These are phyloP conservation scores for Puccinia novopanici DNA, from an alignment of 1,284 basidiomycete species.

Conservation along the genomic window DNA sequence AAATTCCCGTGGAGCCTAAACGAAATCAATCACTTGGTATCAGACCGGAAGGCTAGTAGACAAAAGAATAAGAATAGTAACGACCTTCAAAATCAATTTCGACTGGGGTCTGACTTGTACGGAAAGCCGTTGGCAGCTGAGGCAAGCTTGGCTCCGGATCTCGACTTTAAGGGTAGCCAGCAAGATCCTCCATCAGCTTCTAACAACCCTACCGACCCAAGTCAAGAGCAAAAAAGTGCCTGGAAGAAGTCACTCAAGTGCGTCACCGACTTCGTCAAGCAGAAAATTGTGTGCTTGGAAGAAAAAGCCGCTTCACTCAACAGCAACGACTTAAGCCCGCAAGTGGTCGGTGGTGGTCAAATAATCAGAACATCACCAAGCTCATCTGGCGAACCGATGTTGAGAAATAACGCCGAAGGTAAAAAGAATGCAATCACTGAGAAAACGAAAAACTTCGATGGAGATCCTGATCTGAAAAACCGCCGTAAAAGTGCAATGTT, in stretches of 20 bases:
- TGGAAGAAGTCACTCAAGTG: conserved; percentile 14
- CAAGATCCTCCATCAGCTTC: background rate
- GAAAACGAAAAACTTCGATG: background rate
- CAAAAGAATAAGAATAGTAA: background rate
- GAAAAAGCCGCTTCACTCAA: conserved; percentile 19
- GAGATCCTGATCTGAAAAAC: background rate
- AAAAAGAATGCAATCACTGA: background rate
- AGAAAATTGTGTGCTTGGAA: conserved; percentile 5
- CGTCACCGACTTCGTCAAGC: conserved; percentile 6
- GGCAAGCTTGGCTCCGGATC: background rate
- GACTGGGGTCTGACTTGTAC: background rate
- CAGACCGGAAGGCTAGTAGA: conserved; percentile 11
- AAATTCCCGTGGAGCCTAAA: conserved; percentile 27
- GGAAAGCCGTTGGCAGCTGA: too few species aligned
- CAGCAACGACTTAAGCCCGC: background rate
- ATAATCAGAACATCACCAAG: background rate
- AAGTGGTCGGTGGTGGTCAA: too few species aligned
- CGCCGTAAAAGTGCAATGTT: background rate
- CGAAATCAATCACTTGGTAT: conserved; percentile 18
- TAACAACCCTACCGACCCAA: background rate
- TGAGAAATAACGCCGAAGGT: background rate
- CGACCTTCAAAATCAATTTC: background rate
- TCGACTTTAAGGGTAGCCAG: background rate
- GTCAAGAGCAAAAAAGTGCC: conserved; percentile 4
- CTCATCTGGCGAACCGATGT: background rate